These are phyloP conservation scores for Aotearoamyces nothofagi DNA, from an alignment of 2,329 filamentous ascomycete genomes.

Conservation along the genomic window DNA sequence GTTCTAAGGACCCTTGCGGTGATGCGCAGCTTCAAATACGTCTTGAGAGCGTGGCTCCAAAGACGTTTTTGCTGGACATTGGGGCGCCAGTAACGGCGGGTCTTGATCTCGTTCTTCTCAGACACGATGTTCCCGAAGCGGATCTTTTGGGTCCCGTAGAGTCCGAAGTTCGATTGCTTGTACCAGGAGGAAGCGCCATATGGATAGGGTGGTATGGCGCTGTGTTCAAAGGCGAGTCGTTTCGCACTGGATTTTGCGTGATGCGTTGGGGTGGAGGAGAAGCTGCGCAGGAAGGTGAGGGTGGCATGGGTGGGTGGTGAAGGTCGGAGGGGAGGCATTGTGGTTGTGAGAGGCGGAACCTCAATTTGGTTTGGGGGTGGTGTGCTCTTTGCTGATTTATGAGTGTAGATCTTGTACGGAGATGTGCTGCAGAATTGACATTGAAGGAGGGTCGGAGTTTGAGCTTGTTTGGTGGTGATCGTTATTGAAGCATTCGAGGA, in stretches of 20 bases:
- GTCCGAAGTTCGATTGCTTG: conserved; percentile 66
- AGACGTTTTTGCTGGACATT: conserved; percentile 52
- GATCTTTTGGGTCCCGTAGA: conserved; percentile 56
- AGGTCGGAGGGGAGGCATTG: conserved; percentile 13
- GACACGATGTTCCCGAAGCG: conserved; percentile 69
- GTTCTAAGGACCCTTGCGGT: conserved; percentile 55
- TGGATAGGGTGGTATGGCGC: conserved; percentile 45
- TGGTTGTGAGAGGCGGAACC: conserved; percentile 3
- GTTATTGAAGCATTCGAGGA: too few relatives aligned
- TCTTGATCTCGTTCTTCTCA: conserved; percentile 52
- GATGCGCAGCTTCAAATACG: conserved; percentile 50
- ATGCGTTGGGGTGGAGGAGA: conserved; percentile 15
- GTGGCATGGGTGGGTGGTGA: conserved; percentile 12
- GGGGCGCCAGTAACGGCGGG: conserved; percentile 57
- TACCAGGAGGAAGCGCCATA: conserved; percentile 55
- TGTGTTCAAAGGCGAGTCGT: conserved; percentile 18
- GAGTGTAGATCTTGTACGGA: too few relatives aligned
- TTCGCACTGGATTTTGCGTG: conserved; percentile 20
- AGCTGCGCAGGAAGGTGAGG: conserved; percentile 17
- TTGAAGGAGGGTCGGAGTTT: too few relatives aligned
- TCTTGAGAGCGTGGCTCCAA: conserved; percentile 45
- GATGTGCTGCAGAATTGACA: too few relatives aligned
- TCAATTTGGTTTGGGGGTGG: too few relatives aligned
- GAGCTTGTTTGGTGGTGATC: too few relatives aligned
- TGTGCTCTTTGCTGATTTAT: too few relatives aligned